Percentiles rank a stretch among this genome's conserved stretches.
These are phyloP conservation scores for Musa schizocarpa DNA, from an alignment of 176 grass and related monocot species.

Conservation along the genomic window DNA sequence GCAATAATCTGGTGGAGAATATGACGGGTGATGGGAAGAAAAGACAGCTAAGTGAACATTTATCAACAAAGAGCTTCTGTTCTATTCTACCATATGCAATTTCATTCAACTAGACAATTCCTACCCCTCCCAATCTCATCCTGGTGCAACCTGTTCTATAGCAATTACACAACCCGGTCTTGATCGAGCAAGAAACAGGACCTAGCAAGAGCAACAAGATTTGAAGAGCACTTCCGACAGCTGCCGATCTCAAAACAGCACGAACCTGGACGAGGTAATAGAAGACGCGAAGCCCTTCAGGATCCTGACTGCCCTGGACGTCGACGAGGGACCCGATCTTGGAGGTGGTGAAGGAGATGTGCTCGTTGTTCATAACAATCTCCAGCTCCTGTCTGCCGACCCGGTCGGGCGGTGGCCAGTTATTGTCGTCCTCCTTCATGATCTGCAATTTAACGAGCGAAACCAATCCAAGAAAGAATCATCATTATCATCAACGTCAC, in stretches of 20 bases:
- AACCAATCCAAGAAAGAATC: background rate
- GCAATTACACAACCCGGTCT: background rate
- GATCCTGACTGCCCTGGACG: constrained; percentile 82
- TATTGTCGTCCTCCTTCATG: constrained; percentile 93
- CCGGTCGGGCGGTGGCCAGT: constrained; percentile 82
- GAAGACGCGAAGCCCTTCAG: constrained; percentile 83
- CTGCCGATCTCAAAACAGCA: no score
- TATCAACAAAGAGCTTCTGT: no score
- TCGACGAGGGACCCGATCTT: constrained; percentile 93
- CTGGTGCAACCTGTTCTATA: background rate
- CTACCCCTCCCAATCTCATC: background rate
- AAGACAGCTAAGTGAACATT: background rate
- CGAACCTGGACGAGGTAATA: constrained; percentile 89
- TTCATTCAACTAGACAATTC: background rate
- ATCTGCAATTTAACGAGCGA: constrained; percentile 31
- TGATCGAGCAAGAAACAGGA: background rate
- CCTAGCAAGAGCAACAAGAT: background rate
- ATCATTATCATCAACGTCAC: no score
- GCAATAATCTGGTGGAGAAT: background rate
- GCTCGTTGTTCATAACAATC: constrained; percentile 93
- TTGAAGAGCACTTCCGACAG: background rate
- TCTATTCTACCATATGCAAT: background rate
- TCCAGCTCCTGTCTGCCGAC: constrained; percentile 92
- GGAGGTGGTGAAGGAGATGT: constrained; percentile 94
- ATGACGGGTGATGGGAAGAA: background rate